Evolutionary conservation across 371 early-diverging fungal species (phyloP).

Genomic region (Enterocytospora artemiae): DNA sequence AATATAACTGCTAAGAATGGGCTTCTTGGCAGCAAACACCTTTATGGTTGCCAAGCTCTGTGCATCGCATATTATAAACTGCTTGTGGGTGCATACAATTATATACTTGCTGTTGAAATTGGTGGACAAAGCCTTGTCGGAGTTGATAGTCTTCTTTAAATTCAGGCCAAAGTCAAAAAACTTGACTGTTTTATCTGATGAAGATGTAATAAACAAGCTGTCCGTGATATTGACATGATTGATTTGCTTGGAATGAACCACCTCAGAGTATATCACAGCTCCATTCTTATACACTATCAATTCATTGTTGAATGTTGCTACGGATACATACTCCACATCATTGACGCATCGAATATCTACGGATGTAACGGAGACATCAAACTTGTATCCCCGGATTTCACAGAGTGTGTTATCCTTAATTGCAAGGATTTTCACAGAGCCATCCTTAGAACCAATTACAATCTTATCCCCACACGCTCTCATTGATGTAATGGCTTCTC

Average conservation of each 20-base stretch:
- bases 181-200: conserved; percentile 16
- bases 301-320: too few species aligned
- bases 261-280: too few species aligned
- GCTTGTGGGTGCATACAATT: not conserved
- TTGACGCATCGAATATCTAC: too few species aligned
- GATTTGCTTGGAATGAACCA: not conserved
- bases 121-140: conserved; percentile 2
- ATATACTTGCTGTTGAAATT: not conserved
- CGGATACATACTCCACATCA: too few species aligned
- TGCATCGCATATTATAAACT: not conserved
- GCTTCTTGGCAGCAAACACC: not conserved
- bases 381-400: too few species aligned
- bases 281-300: too few species aligned
- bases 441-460: too few species aligned
- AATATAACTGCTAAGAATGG: not conserved
- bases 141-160: not conserved
- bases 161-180: not conserved
- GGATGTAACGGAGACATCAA: too few species aligned
- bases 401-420: too few species aligned
- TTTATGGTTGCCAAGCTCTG: not conserved
- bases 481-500: too few species aligned
- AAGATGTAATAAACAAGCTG: conserved; percentile 3
- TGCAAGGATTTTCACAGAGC: too few species aligned
- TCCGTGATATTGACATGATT: conserved; percentile 3
- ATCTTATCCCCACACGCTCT: too few species aligned